Conservation (phyloP, 208 protist species). For the Trypanosomatidae sp. region DNA sequence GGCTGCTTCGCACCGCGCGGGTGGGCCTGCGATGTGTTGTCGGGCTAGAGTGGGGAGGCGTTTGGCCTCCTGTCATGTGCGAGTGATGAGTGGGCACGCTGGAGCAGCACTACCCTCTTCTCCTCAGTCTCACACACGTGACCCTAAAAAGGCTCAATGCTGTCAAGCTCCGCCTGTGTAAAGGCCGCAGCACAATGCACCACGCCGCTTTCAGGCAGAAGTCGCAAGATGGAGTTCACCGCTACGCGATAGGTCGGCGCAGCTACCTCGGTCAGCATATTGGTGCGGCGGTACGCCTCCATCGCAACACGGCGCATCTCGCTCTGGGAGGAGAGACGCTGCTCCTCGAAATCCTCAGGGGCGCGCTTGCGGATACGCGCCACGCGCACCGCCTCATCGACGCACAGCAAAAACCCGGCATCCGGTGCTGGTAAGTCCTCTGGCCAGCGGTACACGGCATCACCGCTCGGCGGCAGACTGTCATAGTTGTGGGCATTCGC, state of each 20-base stretch:
- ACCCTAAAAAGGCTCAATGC: conserved; percentile 36
- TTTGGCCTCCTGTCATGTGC: too few relatives aligned
- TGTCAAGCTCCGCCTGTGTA: conserved; percentile 39
- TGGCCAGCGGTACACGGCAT: conserved; percentile 61
- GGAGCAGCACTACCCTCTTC: not conserved
- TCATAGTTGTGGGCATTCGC: conserved; percentile 32
- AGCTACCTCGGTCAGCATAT: conserved; percentile 37
- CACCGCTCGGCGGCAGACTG: conserved; percentile 31
- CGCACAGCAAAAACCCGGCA: conserved; percentile 39
- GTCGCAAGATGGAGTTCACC: conserved; percentile 54
- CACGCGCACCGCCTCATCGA: conserved; percentile 60
- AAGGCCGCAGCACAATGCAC: conserved; percentile 29
- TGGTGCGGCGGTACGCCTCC: conserved; percentile 53
- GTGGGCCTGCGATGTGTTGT: too few relatives aligned
- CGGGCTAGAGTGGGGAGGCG: too few relatives aligned
- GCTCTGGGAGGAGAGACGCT: conserved; percentile 34
- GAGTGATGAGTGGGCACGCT: too few relatives aligned
- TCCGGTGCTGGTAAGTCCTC: conserved; percentile 35
- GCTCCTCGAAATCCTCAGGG: conserved; percentile 64
- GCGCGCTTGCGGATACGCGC: conserved; percentile 52
- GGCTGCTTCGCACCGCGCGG: not conserved
- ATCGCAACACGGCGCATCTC: conserved; percentile 59
- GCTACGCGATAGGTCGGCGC: conserved; percentile 42
- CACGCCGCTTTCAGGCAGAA: conserved; percentile 29
- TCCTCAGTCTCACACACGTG: not conserved